Conservation (phyloP, 129 eudicot species). For the Flaveria linearis region DNA sequence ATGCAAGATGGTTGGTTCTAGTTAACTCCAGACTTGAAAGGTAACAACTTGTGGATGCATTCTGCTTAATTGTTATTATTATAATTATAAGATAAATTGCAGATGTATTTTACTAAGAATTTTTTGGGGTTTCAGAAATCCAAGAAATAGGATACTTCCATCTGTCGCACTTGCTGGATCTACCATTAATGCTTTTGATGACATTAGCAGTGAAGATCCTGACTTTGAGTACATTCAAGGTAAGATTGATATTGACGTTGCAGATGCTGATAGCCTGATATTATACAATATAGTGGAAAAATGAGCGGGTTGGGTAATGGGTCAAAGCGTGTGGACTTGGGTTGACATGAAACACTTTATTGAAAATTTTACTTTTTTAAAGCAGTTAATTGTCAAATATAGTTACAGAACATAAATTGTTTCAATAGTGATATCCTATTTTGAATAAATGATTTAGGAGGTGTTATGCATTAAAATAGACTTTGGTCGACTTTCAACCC, state of each 20-base stretch:
- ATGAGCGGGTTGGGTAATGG: neutral
- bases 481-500: neutral
- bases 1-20: constrained; percentile 82
- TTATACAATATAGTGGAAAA: neutral
- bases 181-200: constrained; percentile 65
- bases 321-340: neutral
- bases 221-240: constrained; percentile 86
- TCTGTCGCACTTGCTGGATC: constrained; percentile 80
- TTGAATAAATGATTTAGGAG: neutral
- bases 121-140: constrained; percentile 53
- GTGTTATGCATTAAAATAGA: neutral
- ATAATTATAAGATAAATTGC: neutral
- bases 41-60: constrained; percentile 36
- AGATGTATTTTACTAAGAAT: neutral
- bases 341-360: neutral
- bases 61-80: neutral
- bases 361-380: neutral
- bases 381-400: constrained; percentile 4
- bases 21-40: constrained; percentile 82
- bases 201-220: constrained; percentile 64
- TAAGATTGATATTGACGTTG: constrained; percentile 40
- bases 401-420: neutral
- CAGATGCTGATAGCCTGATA: constrained; percentile 15
- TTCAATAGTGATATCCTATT: neutral
- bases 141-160: constrained; percentile 58